phyloP scores from a whole-genome alignment of 2,329 filamentous ascomycete species.

The Stylonectria norvegica region DNA sequence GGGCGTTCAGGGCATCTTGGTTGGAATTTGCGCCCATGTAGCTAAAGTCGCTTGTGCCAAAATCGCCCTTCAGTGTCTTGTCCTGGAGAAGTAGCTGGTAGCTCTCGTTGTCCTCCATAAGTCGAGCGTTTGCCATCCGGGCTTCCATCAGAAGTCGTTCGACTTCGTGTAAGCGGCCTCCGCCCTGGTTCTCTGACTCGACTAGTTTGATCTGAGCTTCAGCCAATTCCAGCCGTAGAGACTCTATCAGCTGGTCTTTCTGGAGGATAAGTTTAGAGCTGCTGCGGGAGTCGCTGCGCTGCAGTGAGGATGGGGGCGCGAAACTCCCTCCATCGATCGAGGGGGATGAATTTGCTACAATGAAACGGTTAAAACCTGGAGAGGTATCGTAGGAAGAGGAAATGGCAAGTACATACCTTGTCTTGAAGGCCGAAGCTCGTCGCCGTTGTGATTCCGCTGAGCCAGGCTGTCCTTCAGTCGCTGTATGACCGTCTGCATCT shows the following conservation, averaged over 20 bases:
- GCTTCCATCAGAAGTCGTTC: slow-evolving; percentile 87
- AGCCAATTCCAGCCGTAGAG: slow-evolving; percentile 83
- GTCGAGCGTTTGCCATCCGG: slow-evolving; percentile 88
- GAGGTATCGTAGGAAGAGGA: not conserved
- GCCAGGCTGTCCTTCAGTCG: slow-evolving; percentile 85
- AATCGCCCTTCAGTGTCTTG: slow-evolving; percentile 92
- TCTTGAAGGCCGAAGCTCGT: slow-evolving; percentile 56
- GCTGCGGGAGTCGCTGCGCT: slow-evolving; percentile 84
- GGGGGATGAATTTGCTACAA: slow-evolving; percentile 56
- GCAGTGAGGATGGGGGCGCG: slow-evolving; percentile 77
- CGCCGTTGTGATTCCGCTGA: slow-evolving; percentile 62
- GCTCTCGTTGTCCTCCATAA: slow-evolving; percentile 99
- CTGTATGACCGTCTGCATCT: slow-evolving; percentile 87
- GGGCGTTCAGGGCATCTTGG: slow-evolving; percentile 61
- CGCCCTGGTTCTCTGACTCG: slow-evolving; percentile 89
- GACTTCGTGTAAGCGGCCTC: slow-evolving; percentile 82
- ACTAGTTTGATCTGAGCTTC: slow-evolving; percentile 94
- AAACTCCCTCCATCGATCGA: slow-evolving; percentile 75
- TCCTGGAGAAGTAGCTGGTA: slow-evolving; percentile 94
- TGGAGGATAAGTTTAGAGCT: slow-evolving; percentile 88
- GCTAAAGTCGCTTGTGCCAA: slow-evolving; percentile 77
- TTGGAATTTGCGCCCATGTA: slow-evolving; percentile 58
- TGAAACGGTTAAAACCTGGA: slow-evolving; percentile 19
- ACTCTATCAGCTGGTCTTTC: slow-evolving; percentile 96
- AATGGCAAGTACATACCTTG: slow-evolving; percentile 45